Conservation (phyloP, 257 asterid species). For the Forsythia suspensa region DNA sequence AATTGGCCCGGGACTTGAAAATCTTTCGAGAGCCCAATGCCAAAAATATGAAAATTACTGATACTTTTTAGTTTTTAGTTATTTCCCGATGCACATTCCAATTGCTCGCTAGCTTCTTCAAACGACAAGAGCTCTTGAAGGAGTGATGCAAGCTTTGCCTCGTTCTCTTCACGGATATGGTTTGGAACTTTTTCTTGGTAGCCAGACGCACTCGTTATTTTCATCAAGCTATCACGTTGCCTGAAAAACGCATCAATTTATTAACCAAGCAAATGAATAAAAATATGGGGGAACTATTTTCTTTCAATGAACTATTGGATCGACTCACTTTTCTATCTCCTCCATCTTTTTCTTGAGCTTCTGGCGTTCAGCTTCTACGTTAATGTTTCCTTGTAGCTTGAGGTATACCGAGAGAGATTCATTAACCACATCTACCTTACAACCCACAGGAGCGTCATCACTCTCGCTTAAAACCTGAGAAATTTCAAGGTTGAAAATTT, state of each 20-base stretch:
- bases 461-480: slow-evolving; percentile 62
- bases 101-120: slow-evolving; percentile 57
- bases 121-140: slow-evolving; percentile 55
- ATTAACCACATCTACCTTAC: slow-evolving; percentile 60
- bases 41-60: background rate
- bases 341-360: slow-evolving; percentile 78
- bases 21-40: background rate
- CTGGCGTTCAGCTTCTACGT: slow-evolving; percentile 75
- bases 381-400: slow-evolving; percentile 45
- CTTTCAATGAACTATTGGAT: background rate
- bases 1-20: background rate
- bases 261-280: background rate
- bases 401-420: slow-evolving; percentile 67
- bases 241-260: slow-evolving; percentile 38
- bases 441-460: slow-evolving; percentile 70
- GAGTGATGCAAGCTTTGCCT: slow-evolving; percentile 47
- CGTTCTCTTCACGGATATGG: slow-evolving; percentile 58
- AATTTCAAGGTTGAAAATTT: background rate
- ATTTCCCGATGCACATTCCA: slow-evolving; percentile 32
- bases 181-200: slow-evolving; percentile 76
- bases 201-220: slow-evolving; percentile 58
- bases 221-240: slow-evolving; percentile 60
- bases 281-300: background rate
- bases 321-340: slow-evolving; percentile 64
- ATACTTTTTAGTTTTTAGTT: background rate